Base-by-base conservation (phyloP, 2,329 filamentous ascomycete species). In the Lecanoromycetidae sp. region DNA sequence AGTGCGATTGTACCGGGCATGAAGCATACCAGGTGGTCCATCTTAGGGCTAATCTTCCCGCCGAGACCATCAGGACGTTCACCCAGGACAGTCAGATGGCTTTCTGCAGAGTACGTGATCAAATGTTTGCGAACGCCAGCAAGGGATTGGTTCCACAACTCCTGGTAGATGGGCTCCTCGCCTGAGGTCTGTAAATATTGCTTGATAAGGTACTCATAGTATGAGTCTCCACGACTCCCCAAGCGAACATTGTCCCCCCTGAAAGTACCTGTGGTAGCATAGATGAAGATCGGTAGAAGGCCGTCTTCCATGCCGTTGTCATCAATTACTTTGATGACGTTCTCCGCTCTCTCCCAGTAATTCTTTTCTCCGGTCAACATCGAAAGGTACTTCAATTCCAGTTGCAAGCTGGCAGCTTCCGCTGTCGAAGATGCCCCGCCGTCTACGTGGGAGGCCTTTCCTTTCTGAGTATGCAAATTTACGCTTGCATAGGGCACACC, bases 1-100 rank as follows among this genome's bases (percentile, higher is more conserved):
- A 98, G 74, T 0, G 90, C 90, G 57, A 98, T 94, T 3, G 90
- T 95, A 7, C 91, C 91, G 0, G 90, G 88, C 77, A 95, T 82
- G 71, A 98, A 98, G 67, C 91, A 98, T 30, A 94, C 90, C 4
- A 96, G 73, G 60, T 98, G 91, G 60, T 98, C 91, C 88, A 98
- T 96, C 67, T 98, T 98, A 20, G 88, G 82, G 12, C 77, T 79
- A 19, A 96, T 63, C 0, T 69, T 57, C 4, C 72, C 71, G 22
- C 72, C 61, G 7, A 98, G 66, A 3, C 91, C 91, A 39, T 72
- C 70, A 0, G 85, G 87, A 8, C 86, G 77, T 66, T 98, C 91
- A 29, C 80, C 91, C 13, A 98, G 77, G 44, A 96, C 80, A n/a
- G 90, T 94, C 55, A 94, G 80, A 41, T 83, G 78, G 0, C 80